phyloP scores from a whole-genome alignment of 305 asterid species.

The Fraxinus dipetala region DNA sequence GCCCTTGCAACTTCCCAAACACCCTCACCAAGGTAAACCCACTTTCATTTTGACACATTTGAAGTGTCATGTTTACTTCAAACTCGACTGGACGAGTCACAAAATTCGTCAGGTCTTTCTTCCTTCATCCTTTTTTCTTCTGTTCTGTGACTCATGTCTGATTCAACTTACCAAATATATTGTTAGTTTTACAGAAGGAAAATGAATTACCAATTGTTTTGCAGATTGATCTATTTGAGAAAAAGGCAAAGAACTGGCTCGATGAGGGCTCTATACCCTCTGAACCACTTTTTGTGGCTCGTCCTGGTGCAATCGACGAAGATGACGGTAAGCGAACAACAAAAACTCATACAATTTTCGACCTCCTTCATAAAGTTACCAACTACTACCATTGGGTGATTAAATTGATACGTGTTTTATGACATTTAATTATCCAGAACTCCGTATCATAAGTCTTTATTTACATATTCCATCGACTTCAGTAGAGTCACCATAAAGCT shows the following conservation, averaged over 20 bases:
- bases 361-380: not conserved
- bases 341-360: not conserved
- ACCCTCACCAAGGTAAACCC: slow-evolving; percentile 75
- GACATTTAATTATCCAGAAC: not conserved
- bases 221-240: slow-evolving; percentile 51
- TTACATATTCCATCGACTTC: not conserved
- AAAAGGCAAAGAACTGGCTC: slow-evolving; percentile 83
- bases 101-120: not conserved
- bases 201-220: not conserved
- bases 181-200: not conserved
- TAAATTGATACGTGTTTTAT: not conserved
- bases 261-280: slow-evolving; percentile 84
- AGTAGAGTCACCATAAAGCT: not conserved
- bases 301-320: slow-evolving; percentile 76
- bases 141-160: not conserved
- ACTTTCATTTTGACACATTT: not conserved
- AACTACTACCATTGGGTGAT: not conserved
- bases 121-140: not conserved
- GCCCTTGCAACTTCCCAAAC: slow-evolving; percentile 96
- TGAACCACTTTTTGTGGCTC: slow-evolving; percentile 83
- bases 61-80: not conserved
- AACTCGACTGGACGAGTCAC: not conserved
- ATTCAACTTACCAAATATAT: not conserved
- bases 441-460: not conserved
- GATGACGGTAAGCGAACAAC: slow-evolving; percentile 64